A percentile compares a stretch with the other conserved stretches of the same genome.
Conservation (phyloP, 331 rosid species). For the Dryas integrifolia region DNA sequence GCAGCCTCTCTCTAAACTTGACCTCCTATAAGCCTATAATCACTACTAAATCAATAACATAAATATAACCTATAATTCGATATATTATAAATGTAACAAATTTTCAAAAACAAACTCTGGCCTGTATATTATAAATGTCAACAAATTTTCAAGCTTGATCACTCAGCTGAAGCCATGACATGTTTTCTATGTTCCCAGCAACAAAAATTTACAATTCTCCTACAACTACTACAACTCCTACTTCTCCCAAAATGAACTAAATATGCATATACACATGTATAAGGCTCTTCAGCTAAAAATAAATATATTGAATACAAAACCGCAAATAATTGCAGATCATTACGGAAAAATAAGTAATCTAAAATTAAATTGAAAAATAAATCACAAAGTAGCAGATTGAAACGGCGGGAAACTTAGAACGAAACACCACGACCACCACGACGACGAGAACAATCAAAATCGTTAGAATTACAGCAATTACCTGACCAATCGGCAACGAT, state of each 20-base stretch:
- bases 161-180: not conserved
- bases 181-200: not conserved
- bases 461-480: not conserved
- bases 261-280: not conserved
- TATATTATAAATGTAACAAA: not conserved
- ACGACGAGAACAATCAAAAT: not conserved
- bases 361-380: not conserved
- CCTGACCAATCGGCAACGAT: constrained; percentile 35
- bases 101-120: not conserved
- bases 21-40: not conserved
- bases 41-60: not conserved
- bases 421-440: not conserved
- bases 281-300: not conserved
- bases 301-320: not conserved
- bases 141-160: not conserved
- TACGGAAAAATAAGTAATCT: not conserved
- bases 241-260: not conserved
- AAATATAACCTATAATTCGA: not conserved
- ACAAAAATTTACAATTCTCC: not conserved
- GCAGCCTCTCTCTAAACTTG: not conserved
- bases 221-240: not conserved
- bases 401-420: not conserved
- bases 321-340: not conserved
- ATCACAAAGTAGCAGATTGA: not conserved
- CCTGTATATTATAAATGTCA: not conserved